These are phyloP conservation scores for Gentiana dahurica DNA, from an alignment of 257 asterid species.

Conservation along the genomic window DNA sequence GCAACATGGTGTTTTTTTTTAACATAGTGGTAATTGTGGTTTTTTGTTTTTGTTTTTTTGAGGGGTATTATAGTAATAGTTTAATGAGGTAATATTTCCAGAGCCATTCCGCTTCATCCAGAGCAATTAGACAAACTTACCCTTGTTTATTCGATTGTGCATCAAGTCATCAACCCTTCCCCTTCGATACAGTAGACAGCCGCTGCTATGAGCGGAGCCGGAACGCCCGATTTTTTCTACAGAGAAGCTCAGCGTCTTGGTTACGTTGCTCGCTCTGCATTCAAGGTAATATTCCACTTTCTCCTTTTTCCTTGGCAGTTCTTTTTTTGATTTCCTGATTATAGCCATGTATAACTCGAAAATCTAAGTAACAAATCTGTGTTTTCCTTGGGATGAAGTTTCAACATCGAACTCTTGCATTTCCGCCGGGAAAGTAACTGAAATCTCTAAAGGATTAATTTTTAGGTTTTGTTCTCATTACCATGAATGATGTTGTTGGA, in stretches of 20 bases:
- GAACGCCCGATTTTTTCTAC: constrained; percentile 74
- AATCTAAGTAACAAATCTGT: background rate
- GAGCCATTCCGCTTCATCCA: too few species aligned
- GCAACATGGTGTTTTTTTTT: too few species aligned
- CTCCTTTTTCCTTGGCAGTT: background rate
- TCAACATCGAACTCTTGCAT: background rate
- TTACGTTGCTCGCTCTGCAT: constrained; percentile 91
- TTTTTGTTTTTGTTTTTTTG: too few species aligned
- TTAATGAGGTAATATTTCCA: too few species aligned
- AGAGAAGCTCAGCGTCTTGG: constrained; percentile 96
- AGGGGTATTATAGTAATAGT: too few species aligned
- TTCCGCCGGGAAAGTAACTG: background rate
- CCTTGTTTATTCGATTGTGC: background rate
- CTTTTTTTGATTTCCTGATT: background rate
- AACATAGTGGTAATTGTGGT: too few species aligned
- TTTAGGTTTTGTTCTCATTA: constrained; percentile 2
- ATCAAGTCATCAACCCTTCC: constrained; percentile 13
- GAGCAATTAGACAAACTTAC: too few species aligned
- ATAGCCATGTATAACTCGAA: background rate
- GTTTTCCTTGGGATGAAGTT: background rate
- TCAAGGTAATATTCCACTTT: constrained; percentile 43
- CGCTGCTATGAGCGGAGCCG: constrained; percentile 33
- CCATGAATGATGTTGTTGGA: constrained; percentile 1
- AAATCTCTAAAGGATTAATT: background rate
- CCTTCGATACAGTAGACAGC: background rate